phyloP scores from a whole-genome alignment of 1,139 yeast genomes.

The Nadsonia starkeyi-henricii region DNA sequence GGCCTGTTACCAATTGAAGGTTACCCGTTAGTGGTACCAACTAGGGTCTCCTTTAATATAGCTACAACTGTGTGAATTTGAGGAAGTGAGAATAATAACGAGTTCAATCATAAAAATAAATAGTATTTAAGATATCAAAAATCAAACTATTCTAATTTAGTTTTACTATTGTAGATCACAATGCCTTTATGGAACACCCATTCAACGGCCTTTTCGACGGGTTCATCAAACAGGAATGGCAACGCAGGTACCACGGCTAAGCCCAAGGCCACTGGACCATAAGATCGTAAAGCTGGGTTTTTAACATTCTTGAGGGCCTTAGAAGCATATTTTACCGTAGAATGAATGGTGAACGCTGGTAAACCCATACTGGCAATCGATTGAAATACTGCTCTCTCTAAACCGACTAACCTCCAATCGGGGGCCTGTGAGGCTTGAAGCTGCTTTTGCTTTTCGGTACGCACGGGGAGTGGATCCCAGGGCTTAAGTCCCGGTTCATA shows the following conservation, averaged over 20 bases:
- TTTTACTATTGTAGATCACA: constrained; percentile 14
- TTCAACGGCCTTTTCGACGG: constrained; percentile 61
- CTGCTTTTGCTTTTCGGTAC: constrained; percentile 16
- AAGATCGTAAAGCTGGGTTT: constrained; percentile 37
- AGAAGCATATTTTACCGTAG: constrained; percentile 61
- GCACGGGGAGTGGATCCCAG: constrained; percentile 40
- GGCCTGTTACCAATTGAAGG: neutral
- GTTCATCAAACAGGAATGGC: constrained; percentile 72
- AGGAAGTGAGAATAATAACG: too few species aligned
- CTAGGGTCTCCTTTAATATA: neutral
- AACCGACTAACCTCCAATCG: constrained; percentile 52
- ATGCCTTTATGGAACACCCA: constrained; percentile 48
- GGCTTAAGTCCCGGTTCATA: constrained; percentile 52
- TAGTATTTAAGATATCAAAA: too few species aligned
- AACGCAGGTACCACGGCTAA: constrained; percentile 64
- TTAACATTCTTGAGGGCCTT: constrained; percentile 34
- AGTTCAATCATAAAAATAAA: neutral
- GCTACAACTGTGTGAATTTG: too few species aligned
- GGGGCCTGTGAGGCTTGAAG: constrained; percentile 29
- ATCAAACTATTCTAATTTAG: neutral
- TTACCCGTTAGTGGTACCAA: neutral
- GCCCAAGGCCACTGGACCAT: constrained; percentile 71
- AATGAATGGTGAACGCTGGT: constrained; percentile 77
- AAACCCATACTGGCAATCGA: constrained; percentile 75
- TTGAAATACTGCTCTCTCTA: constrained; percentile 67